These are phyloP conservation scores for Solanum peruvianum DNA, from an alignment of 257 asterid species.

Conservation along the genomic window DNA sequence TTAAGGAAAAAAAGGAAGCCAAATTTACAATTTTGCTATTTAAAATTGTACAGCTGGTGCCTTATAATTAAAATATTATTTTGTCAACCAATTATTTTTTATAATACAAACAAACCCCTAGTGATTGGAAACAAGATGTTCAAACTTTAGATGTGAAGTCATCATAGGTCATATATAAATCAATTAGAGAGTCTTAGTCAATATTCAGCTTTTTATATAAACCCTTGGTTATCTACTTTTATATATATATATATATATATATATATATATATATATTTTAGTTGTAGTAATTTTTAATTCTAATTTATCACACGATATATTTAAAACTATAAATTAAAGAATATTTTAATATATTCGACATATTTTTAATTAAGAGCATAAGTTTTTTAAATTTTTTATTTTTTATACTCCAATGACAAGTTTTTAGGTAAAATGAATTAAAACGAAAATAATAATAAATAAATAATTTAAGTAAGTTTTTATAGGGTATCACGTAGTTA, in stretches of 20 bases:
- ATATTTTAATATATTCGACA: too few relatives aligned
- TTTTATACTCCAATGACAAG: background rate
- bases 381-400: too few relatives aligned
- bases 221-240: background rate
- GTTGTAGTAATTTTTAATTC: too few relatives aligned
- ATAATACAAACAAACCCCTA: background rate
- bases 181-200: background rate
- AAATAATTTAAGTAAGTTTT: background rate
- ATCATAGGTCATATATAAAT: background rate
- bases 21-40: background rate
- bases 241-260: too few relatives aligned
- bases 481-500: background rate
- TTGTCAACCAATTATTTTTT: background rate
- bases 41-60: background rate
- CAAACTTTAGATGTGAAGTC: background rate
- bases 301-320: too few relatives aligned
- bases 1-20: background rate
- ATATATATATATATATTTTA: too few relatives aligned
- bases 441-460: too few relatives aligned
- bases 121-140: background rate
- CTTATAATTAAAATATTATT: background rate
- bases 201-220: background rate
- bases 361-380: too few relatives aligned
- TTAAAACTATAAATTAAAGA: accelerated
- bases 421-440: too few relatives aligned